Evolutionary conservation across 495 filamentous ascomycete species (phyloP), one percentile per base, ranked within the genome.

Genomic region (Aspergillus sparsus): DNA sequence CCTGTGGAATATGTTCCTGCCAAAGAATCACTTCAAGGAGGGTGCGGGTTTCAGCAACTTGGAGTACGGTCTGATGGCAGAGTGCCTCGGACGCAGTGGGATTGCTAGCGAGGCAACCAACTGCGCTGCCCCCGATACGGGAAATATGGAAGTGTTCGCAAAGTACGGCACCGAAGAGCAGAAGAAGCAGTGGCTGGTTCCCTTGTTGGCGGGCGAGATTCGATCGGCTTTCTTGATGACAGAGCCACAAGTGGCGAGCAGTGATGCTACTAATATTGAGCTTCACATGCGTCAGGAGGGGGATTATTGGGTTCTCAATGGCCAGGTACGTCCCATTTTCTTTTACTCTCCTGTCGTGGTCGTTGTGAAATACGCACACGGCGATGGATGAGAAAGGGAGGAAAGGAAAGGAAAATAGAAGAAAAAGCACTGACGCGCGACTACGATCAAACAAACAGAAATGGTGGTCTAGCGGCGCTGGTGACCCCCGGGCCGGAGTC

Each of bases 151-250:
- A 47, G 15, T 62, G 9, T 54, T 62, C 7, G 60, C 53, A 6
- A 62, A 62, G 37, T 62, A 62, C 46, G 45, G 12, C 13, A 62
- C 32, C n/a, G 53, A 50, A 5, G 54, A 44, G 35, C 60, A 62
- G 54, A 62, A 57, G 47, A 12, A 36, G 37, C 33, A n/a, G 5
- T 57, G 60, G 53, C 35, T 57, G 21, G 6, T 13, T 2, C 60
- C 53, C 4, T 31, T 57, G 8, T 15, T 57, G 16, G 12, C 7
- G 11, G 60, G 60, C 1, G 49, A 57, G 18, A 37, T 62, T 41
- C 16, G 15, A 8, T 62, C 60, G 21, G 60, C 60, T 11, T 62
- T 44, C 47, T 58, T 37, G 9, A 62, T 62, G 60, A 62, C 60
- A 6, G 60, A 62, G 54, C 60, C 60, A 0, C 54, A 62, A 3